Conservation (phyloP, 2,329 filamentous ascomycete genomes). For the Pseudogymnoascus sp. region DNA sequence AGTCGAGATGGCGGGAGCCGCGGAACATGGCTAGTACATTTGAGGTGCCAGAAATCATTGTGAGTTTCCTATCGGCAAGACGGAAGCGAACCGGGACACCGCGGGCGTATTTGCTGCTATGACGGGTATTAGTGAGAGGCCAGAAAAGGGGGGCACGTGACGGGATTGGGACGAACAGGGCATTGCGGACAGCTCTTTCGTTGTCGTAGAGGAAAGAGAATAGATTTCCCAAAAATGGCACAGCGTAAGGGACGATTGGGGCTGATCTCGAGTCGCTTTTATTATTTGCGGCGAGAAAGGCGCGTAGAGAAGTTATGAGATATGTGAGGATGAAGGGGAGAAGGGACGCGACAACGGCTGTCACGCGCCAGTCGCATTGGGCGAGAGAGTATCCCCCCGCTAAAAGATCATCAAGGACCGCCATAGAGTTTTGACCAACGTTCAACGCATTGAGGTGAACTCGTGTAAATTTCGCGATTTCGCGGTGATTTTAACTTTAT, state of each 20-base stretch:
- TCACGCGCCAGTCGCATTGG: background rate
- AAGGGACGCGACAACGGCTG: background rate
- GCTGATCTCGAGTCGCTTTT: slow-evolving; percentile 12
- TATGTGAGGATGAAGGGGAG: background rate
- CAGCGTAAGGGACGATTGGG: slow-evolving; percentile 16
- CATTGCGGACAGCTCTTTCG: slow-evolving; percentile 11
- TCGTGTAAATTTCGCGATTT: background rate
- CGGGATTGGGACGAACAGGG: slow-evolving; percentile 11
- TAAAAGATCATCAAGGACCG: background rate
- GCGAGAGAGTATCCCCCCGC: background rate
- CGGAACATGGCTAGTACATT: slow-evolving; percentile 17
- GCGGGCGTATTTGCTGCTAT: slow-evolving; percentile 15
- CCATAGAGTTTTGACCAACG: background rate
- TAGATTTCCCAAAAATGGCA: slow-evolving; percentile 18
- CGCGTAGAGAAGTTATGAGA: background rate
- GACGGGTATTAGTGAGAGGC: background rate
- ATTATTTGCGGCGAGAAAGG: background rate
- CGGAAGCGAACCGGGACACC: slow-evolving; percentile 16
- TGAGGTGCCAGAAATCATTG: slow-evolving; percentile 17
- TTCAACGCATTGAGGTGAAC: background rate
- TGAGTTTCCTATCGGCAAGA: slow-evolving; percentile 14
- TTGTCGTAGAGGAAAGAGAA: slow-evolving; percentile 17
- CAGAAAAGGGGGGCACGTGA: background rate
- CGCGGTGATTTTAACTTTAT: background rate
- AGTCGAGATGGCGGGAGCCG: slow-evolving; percentile 15